Evolutionary conservation across 73 alveolate species (phyloP), one percentile per base, ranked within the genome.

Genomic region (Uronychia binucleata): DNA sequence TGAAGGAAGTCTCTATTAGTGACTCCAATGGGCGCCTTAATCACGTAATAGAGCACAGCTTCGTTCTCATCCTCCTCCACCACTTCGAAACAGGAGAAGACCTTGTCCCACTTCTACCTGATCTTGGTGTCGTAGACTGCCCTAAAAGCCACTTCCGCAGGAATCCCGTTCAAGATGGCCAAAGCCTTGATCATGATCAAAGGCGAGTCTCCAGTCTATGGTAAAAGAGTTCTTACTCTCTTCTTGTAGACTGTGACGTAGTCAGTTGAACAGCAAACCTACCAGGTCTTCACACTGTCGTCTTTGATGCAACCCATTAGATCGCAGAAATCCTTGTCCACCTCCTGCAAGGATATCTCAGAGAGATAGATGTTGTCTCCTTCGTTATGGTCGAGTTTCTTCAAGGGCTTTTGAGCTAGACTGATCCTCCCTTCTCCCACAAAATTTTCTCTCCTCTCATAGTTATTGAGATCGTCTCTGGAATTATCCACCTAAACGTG

Each of bases 1-100:
- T 97, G 97, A 25, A 95, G 91, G 91, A 94, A 96, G 58, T 97
- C 99, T 82, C 99, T 90, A 77, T 97, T 92, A 1, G 95, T 67
- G 31, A 91, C 75, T 19, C 95, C 96, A 31, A 90, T 59, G 29
- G 99, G 99, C 27, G 99, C 92, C 87, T 94, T 95, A 32, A 97
- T 87, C 78, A 86, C 83, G 95, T 89, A 94, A 87, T 96, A 96
- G 30, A 97, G 75, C 26, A 97, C 91, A 75, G 92, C 34, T 32
- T 26, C 33, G 14, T 91, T 94, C 57, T 90, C 88, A 58, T 85
- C 97, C 34, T 92, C 97, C 60, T 90, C 93, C 67, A 46, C 67
- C 19, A 46, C 67, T 82, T 80, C 94, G 75, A 90, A 95, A 57
- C 83, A 90, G 34, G 86, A 33, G 25, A 89, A 58, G n/a, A 89